Conservation (phyloP, 2,329 filamentous ascomycete species). For the Volutella citrinella region DNA sequence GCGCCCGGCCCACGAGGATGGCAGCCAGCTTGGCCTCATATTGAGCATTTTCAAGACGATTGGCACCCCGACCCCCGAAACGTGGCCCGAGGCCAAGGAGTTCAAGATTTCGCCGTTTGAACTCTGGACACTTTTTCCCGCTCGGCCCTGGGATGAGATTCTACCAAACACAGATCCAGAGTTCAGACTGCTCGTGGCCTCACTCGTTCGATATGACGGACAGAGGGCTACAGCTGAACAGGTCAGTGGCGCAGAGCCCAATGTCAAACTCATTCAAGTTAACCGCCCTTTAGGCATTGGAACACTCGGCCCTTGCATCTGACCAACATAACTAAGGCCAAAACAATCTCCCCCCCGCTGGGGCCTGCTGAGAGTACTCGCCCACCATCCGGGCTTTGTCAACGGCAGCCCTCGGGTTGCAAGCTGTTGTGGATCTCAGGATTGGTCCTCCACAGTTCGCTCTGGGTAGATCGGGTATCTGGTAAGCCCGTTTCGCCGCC, state of each 20-base stretch:
- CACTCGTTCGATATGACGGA: slow-evolving; percentile 71
- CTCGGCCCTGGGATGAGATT: slow-evolving; percentile 65
- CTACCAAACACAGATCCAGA: slow-evolving; percentile 57
- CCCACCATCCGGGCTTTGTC: too few species aligned
- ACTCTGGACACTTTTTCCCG: slow-evolving; percentile 76
- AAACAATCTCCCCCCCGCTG: too few species aligned
- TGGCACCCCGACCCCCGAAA: slow-evolving; percentile 76
- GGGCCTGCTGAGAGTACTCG: too few species aligned
- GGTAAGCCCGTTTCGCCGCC: too few species aligned
- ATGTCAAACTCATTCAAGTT: background rate
- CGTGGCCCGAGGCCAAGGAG: slow-evolving; percentile 74
- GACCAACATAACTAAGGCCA: too few species aligned
- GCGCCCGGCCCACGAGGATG: slow-evolving; percentile 68
- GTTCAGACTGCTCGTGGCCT: slow-evolving; percentile 63
- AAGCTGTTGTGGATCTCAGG: too few species aligned
- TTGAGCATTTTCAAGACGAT: slow-evolving; percentile 89
- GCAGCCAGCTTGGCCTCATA: slow-evolving; percentile 87
- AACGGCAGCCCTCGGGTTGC: too few species aligned
- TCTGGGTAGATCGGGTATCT: too few species aligned
- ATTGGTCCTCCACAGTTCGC: too few species aligned
- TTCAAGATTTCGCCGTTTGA: slow-evolving; percentile 81
- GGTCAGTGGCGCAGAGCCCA: slow-evolving; percentile 20
- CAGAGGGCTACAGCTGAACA: slow-evolving; percentile 62
- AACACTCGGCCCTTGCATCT: too few species aligned
- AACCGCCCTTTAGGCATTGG: background rate